phyloP scores from a whole-genome alignment of 441 rosid species.

The Adansonia gregorii region DNA sequence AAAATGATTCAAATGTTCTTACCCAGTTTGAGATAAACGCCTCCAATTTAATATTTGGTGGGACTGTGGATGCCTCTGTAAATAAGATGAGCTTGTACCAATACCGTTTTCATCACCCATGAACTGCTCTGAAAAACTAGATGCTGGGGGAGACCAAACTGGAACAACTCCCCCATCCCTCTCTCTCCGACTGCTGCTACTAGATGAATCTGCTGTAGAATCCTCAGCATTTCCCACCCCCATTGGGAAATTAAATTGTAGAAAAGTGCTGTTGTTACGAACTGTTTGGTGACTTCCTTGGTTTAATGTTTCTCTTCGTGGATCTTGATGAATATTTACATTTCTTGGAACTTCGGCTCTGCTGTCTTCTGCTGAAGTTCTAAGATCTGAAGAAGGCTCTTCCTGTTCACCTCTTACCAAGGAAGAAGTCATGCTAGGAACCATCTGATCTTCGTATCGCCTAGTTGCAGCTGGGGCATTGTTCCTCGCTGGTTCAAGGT shows the following conservation, averaged over 20 bases:
- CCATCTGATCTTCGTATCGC: slow-evolving; percentile 91
- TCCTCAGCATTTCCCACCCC: slow-evolving; percentile 65
- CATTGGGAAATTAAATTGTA: slow-evolving; percentile 45
- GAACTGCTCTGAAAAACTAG: slow-evolving; percentile 79
- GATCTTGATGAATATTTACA: slow-evolving; percentile 57
- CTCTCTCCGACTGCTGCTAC: slow-evolving; percentile 71
- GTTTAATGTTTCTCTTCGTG: slow-evolving; percentile 46
- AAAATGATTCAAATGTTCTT: slow-evolving; percentile 40
- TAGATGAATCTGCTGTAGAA: slow-evolving; percentile 88
- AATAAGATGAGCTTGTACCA: slow-evolving; percentile 70
- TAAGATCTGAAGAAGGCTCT: slow-evolving; percentile 65
- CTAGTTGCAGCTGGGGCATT: slow-evolving; percentile 43
- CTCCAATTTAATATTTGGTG: slow-evolving; percentile 86
- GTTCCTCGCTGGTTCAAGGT: slow-evolving; percentile 62
- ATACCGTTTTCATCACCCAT: slow-evolving; percentile 77
- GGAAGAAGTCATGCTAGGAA: slow-evolving; percentile 88
- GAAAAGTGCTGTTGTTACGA: slow-evolving; percentile 38
- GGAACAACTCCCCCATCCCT: slow-evolving; percentile 94
- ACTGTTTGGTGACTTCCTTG: slow-evolving; percentile 40
- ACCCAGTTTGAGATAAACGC: slow-evolving; percentile 95
- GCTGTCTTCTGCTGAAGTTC: slow-evolving; percentile 52
- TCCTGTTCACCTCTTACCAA: slow-evolving; percentile 71
- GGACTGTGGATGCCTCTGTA: slow-evolving; percentile 79
- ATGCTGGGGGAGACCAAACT: slow-evolving; percentile 77
- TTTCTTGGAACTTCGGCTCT: slow-evolving; percentile 88